Percentiles rank a stretch among this genome's conserved stretches.
Evolutionary conservation across 2,329 filamentous ascomycete species (phyloP).

Genomic region (Colletotrichum godetiae): DNA sequence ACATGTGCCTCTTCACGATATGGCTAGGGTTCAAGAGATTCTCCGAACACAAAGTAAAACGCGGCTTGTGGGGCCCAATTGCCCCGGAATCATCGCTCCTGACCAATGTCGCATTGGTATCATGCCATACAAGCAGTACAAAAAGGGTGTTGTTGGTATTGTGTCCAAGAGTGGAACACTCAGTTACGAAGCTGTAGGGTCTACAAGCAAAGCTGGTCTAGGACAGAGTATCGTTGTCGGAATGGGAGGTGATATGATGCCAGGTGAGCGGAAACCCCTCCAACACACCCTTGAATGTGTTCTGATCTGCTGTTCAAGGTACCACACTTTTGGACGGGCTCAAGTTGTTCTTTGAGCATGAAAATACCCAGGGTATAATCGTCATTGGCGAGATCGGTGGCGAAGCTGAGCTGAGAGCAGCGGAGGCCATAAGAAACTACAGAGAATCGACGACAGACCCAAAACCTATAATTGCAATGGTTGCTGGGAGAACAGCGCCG

Average conservation of each 20-base stretch:
- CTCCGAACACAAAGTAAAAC: slow-evolving; percentile 78
- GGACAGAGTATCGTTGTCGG: slow-evolving; percentile 83
- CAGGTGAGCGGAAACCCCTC: slow-evolving; percentile 56
- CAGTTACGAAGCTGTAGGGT: slow-evolving; percentile 83
- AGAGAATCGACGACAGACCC: slow-evolving; percentile 64
- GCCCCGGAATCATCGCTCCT: slow-evolving; percentile 82
- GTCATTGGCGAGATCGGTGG: slow-evolving; percentile 80
- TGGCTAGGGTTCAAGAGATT: slow-evolving; percentile 76
- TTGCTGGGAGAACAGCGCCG: slow-evolving; percentile 73
- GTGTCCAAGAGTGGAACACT: slow-evolving; percentile 85
- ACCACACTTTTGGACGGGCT: slow-evolving; percentile 79
- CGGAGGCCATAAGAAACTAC: slow-evolving; percentile 78
- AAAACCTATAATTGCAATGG: slow-evolving; percentile 73
- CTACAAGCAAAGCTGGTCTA: slow-evolving; percentile 77
- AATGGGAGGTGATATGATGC: slow-evolving; percentile 81
- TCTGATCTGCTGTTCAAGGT: slow-evolving; percentile 38
- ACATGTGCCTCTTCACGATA: slow-evolving; percentile 82
- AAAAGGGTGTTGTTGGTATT: slow-evolving; percentile 76
- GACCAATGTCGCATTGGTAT: slow-evolving; percentile 68
- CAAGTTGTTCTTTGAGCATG: slow-evolving; percentile 73
- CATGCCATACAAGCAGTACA: slow-evolving; percentile 54
- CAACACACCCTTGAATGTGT: not conserved
- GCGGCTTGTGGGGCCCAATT: slow-evolving; percentile 82
- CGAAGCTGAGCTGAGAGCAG: slow-evolving; percentile 75
- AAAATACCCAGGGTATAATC: slow-evolving; percentile 77